Base-by-base conservation (phyloP, 805 yeast genomes). In the Yarrowia divulgata region DNA sequence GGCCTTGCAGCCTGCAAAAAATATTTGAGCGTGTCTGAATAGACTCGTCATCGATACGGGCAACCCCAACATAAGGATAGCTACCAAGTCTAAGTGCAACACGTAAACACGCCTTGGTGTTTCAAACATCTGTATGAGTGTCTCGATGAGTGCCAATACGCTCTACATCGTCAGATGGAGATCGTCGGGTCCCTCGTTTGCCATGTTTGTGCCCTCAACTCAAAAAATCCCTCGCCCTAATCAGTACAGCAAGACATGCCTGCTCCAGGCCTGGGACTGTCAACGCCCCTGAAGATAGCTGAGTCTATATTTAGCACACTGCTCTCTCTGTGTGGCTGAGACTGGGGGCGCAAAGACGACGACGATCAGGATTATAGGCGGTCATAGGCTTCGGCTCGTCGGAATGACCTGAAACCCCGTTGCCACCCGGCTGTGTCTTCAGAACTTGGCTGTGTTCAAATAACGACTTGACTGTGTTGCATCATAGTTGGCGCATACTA, bases 161-260 rank as follows among this genome's bases (percentile, higher is more conserved):
- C 18, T 48, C 37, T 29, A 48, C 37, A 48, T 29, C 37, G 18
- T 4, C 35, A 23, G 8, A 12, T 8, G 23, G 42, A 16, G 57
- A 35, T 52, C 42, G 42, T 52, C 42, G 23, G 12, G 14, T 34
- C n/a, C n/a, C n/a, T 52, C 57, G 57, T 10, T 34, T 34, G 40
- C n/a, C 29, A 18, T 16, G 42, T 35, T 52, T 16, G 29, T 19
- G 35, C 12, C 34, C 35, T 7, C 35, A 54, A 54, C 32, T 19
- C 45, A 37, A 37, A 54, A 40, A 57, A 40, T 57, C 63, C 63
- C 63, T 57, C 63, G 37, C 48, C 63, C 48, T 57, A 57, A 57
- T 57, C 63, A 57, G 62, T 40, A 16, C 46, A 40, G 37, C 48
- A 57, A 29, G 19, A 19, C 42, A 54, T 54, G 49, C 29, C 23